Percentiles rank a stretch among this genome's conserved stretches.
Conservation (phyloP, 805 yeast genomes). For the Pichia occidentalis region DNA sequence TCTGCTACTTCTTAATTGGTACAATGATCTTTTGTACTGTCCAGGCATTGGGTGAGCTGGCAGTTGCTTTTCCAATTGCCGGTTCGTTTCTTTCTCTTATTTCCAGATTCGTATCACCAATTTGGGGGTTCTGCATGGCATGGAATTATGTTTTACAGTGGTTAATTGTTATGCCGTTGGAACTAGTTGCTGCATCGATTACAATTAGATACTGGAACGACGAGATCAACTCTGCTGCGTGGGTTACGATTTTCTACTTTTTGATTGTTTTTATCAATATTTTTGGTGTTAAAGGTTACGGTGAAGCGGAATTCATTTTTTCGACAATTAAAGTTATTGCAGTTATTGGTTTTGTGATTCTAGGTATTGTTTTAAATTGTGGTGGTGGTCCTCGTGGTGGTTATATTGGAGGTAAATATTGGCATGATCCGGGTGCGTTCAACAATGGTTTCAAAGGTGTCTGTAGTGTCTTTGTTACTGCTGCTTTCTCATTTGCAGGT, state of each 20-base stretch:
- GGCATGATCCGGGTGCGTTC: constrained; percentile 54
- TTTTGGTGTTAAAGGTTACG: constrained; percentile 57
- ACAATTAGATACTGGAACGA: constrained; percentile 42
- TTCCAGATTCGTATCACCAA: constrained; percentile 48
- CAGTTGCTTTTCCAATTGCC: constrained; percentile 51
- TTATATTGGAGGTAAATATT: constrained; percentile 50
- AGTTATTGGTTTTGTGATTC: constrained; percentile 48
- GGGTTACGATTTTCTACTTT: constrained; percentile 46
- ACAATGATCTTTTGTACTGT: constrained; percentile 52
- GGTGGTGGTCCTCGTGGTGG: constrained; percentile 60
- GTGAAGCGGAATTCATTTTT: constrained; percentile 57
- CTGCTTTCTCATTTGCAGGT: constrained; percentile 57
- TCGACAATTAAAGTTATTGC: constrained; percentile 48
- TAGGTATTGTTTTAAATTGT: constrained; percentile 44
- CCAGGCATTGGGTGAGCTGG: constrained; percentile 57
- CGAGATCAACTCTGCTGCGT: constrained; percentile 41
- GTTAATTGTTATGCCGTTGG: constrained; percentile 45
- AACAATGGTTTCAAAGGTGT: constrained; percentile 48
- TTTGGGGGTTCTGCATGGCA: constrained; percentile 54
- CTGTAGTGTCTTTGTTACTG: constrained; percentile 54
- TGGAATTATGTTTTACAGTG: constrained; percentile 49
- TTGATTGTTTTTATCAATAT: constrained; percentile 44
- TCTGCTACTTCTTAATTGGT: constrained; percentile 51
- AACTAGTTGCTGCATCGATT: constrained; percentile 47
- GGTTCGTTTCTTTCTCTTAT: constrained; percentile 54